Base-by-base conservation (phyloP, 2,329 filamentous ascomycete genomes). In the Penicillium paneum region DNA sequence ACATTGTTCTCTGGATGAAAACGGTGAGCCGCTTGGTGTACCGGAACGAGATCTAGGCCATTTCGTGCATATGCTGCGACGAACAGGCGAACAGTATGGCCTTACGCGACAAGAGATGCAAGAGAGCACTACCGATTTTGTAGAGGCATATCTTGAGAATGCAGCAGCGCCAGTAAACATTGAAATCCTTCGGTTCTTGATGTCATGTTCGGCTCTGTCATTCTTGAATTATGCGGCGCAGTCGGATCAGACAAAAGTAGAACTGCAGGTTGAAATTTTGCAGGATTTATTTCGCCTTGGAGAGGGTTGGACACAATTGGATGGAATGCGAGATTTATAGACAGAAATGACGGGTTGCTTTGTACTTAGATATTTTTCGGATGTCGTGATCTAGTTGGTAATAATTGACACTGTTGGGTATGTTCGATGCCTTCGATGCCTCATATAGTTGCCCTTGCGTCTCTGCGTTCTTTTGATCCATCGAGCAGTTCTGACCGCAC, bases 181-280 rank as follows among this genome's bases (percentile, higher is more conserved):
- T 2, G 35, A 21, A 21, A 41, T 31, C 6, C 13, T 49, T 17
- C 36, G 19, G 4, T 49, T 49, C 7, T 26, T 49, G 46, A 49
- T 41, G 35, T 49, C 28, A 32, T 49, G 46, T 41, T 49, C 46
- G 10, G 46, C 46, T 24, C 26, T 49, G 13, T 49, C 46, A 17
- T 49, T 49, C 17, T 32, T 49, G 17, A 49, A 41, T 13, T 49
- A 32, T 41, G 46, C 46, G 19, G 35, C 36, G 5, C 46, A 41
- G 12, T 49, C 46, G 13, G 35, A 49, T 13, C 35, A 32, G 17
- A 49, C 46, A 24, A 41, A 49, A 7, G 13, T 49, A 32, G 19
- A 32, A 11, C 36, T 31, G 36, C 46, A 49, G n/a, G 40, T 52
- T 12, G 35, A 17, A 5, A 32, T 34, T 38, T 42, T 52, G 15